Percentiles rank a stretch among this genome's conserved stretches.
These are phyloP conservation scores for Porphyridium purpureum DNA, from an alignment of 23 red algal species.

Conservation along the genomic window DNA sequence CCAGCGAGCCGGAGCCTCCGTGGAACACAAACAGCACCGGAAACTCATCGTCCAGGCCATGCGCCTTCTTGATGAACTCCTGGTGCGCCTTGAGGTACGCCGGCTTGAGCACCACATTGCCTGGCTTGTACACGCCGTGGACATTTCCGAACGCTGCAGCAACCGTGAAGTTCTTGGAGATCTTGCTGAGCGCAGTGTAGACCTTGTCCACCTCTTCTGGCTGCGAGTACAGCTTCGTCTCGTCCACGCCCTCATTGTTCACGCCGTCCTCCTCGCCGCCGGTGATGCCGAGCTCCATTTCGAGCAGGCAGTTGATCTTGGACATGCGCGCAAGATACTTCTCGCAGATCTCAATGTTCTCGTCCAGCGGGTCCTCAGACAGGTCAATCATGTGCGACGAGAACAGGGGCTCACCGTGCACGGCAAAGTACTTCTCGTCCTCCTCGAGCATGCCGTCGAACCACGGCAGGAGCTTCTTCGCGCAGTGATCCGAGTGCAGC, in stretches of 20 bases:
- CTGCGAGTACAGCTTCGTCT: slow-evolving; percentile 52
- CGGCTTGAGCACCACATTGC: slow-evolving; percentile 41
- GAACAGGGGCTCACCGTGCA: slow-evolving; percentile 42
- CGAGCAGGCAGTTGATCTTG: slow-evolving; percentile 52
- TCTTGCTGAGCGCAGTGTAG: slow-evolving; percentile 32
- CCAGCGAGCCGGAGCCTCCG: slow-evolving; percentile 39
- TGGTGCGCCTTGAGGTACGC: slow-evolving; percentile 33
- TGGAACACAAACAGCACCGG: slow-evolving; percentile 46
- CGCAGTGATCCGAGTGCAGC: slow-evolving; percentile 55
- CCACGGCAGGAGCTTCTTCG: slow-evolving; percentile 65
- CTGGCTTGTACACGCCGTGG: slow-evolving; percentile 63
- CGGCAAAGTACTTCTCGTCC: slow-evolving; percentile 45
- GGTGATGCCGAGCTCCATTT: slow-evolving; percentile 66
- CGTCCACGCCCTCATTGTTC: slow-evolving; percentile 38
- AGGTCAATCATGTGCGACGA: slow-evolving; percentile 57
- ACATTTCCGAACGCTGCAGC: slow-evolving; percentile 56
- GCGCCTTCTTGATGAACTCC: slow-evolving; percentile 33
- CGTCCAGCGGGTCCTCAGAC: slow-evolving; percentile 47
- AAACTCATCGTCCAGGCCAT: slow-evolving; percentile 17
- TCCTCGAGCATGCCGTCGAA: slow-evolving; percentile 59
- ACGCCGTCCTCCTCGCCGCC: slow-evolving; percentile 61
- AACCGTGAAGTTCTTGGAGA: slow-evolving; percentile 46
- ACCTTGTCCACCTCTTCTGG: slow-evolving; percentile 48
- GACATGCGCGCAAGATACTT: slow-evolving; percentile 36
- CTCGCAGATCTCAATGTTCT: slow-evolving; percentile 51